These are phyloP conservation scores for Sarocladiaceae sp. DNA, from an alignment of 2,329 filamentous ascomycete genomes.

Conservation along the genomic window DNA sequence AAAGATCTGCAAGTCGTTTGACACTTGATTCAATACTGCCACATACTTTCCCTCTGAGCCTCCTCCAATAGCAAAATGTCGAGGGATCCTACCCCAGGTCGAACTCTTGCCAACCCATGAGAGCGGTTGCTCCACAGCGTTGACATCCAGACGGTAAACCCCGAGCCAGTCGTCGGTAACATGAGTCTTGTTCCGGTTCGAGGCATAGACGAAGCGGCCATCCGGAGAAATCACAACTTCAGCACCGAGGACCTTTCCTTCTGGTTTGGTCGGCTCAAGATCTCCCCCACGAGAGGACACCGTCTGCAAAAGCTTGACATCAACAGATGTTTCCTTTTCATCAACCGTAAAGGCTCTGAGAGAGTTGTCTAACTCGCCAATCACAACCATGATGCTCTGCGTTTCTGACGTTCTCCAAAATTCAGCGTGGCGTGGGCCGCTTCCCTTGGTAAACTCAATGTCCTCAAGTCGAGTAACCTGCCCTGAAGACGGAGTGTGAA, in stretches of 20 bases:
- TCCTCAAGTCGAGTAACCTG: background rate
- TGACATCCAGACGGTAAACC: background rate
- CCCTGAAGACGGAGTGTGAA: background rate
- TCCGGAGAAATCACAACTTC: background rate
- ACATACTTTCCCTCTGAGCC: background rate
- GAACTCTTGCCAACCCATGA: background rate
- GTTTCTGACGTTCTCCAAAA: background rate
- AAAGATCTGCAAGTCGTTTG: background rate
- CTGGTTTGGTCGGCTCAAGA: background rate
- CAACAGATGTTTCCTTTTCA: background rate
- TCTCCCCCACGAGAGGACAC: background rate
- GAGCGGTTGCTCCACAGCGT: background rate
- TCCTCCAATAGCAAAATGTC: background rate
- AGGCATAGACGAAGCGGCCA: background rate
- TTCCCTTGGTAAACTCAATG: background rate
- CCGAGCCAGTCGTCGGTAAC: background rate
- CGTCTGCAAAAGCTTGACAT: background rate
- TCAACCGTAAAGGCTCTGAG: background rate
- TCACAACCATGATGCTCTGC: background rate
- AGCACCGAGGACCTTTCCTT: background rate
- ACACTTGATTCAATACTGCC: background rate
- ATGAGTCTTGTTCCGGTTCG: background rate
- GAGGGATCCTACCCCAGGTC: conserved; percentile 1
- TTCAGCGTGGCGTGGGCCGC: background rate
- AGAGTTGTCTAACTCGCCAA: background rate